Base-by-base conservation (phyloP, 1,284 basidiomycete genomes). In the Cryptococcus sp. region DNA sequence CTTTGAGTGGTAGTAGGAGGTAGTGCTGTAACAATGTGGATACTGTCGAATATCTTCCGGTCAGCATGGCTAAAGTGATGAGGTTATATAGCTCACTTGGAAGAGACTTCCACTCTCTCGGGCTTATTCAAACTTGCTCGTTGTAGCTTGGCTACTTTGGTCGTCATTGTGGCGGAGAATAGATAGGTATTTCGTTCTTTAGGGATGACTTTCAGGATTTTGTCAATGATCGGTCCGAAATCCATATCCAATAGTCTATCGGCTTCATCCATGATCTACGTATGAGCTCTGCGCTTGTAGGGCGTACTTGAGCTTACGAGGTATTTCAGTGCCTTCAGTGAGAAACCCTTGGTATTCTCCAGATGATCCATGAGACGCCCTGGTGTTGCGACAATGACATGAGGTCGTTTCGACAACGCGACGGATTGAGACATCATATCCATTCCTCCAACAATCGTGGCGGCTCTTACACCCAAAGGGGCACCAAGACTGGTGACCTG, bases 151-250 rank as follows among this genome's bases (percentile, higher is more conserved):
- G 91, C 92, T 10, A 99, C 92, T 76, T 98, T 98, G 21, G 91
- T 96, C 2, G 94, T 97, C 93, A 99, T 98, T n/a, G 96, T 99
- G 1, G 96, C 96, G 14, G 92, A 96, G 79, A 96, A 99, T 1
- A 99, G 82, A 73, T 93, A 98, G 0, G 96, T 99, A 32, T 86
- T 88, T 19, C 96, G 83, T 67, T 98, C 93, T 67, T 86, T 88
- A 18, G 96, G 96, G 59, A 98, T 88, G 41, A 89, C 84, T 76
- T 96, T 96, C 42, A 99, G 80, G 57, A 99, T 91, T 78, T 93
- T 94, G 79, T 98, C 96, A 59, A 99, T 93, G 52, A 91, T 88
- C 34, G 90, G 87, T 18, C 92, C 93, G 66, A 99, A 98, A 72
- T 98, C 96, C 83, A 98, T 87, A 76, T 98, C 96, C 40, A 99